Percentiles rank a stretch among this genome's conserved stretches.
These are phyloP conservation scores for Xylaria sp. DNA, from an alignment of 2,329 filamentous ascomycete species.

Conservation along the genomic window DNA sequence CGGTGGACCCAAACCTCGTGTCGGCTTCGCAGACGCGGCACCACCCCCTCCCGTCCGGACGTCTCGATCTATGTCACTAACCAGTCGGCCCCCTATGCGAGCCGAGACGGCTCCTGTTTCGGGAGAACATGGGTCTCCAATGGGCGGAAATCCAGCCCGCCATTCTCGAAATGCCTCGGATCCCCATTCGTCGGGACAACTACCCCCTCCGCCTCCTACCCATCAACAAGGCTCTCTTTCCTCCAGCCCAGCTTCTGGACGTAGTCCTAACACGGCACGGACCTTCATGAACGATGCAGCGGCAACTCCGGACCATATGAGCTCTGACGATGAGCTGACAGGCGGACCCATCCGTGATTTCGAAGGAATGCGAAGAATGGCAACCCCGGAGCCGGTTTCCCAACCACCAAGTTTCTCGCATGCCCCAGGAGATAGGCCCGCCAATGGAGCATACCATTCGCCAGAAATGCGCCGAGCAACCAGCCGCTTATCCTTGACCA, in stretches of 20 bases:
- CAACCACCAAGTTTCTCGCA: constrained; percentile 81
- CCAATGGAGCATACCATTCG: constrained; percentile 70
- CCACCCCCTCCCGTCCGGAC: constrained; percentile 49
- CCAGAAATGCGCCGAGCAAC: constrained; percentile 80
- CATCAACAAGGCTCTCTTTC: constrained; percentile 29
- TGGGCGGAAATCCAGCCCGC: constrained; percentile 38
- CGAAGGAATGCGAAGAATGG: constrained; percentile 56
- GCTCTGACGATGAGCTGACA: constrained; percentile 58
- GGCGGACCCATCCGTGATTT: constrained; percentile 53
- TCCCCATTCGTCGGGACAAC: constrained; percentile 36
- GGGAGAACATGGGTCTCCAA: constrained; percentile 41
- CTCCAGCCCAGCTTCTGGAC: constrained; percentile 37
- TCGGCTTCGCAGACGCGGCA: constrained; percentile 62
- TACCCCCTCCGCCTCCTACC: constrained; percentile 30
- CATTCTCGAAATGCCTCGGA: constrained; percentile 55
- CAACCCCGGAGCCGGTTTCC: constrained; percentile 75
- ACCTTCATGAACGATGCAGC: constrained; percentile 48
- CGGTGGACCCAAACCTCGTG: constrained; percentile 45
- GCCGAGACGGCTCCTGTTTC: constrained; percentile 57
- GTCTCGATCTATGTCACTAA: constrained; percentile 55
- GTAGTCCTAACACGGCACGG: constrained; percentile 42
- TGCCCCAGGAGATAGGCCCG: constrained; percentile 69
- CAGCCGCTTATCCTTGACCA: constrained; percentile 80
- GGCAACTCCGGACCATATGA: constrained; percentile 54
- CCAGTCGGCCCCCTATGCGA: constrained; percentile 42